Base-by-base conservation (phyloP, 75 land plant species). In the Pinus taeda region DNA sequence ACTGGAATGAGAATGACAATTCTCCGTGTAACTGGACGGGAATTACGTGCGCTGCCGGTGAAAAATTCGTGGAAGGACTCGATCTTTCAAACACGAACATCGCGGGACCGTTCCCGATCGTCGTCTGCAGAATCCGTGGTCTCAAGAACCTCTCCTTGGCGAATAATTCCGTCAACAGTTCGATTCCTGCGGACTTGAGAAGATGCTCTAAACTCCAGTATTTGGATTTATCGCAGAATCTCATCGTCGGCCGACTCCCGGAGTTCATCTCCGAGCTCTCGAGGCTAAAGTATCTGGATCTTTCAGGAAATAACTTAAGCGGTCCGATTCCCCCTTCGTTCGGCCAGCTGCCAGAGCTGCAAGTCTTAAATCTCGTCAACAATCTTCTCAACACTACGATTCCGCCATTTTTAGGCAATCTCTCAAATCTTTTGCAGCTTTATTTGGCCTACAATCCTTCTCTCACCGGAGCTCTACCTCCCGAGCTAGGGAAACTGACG, bases 291-390 rank as follows among this genome's bases (percentile, higher is more conserved):
- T 57, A 84, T 72, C 85, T 95, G 74, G 95, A 91, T 58, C 81
- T 95, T 36, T 66, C 85, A 58, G 84, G 76, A n/a, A 92, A 95
- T 73, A 90, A 91, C 79, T 83, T 95, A 78, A 87, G 33, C 80
- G 88, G 88, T 64, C 13, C 17, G 4, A 75, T 86, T 17, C 88
- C 88, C 12, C 57, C 82, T 17, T 74, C 79, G 12, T 80, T 83
- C 59, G 88, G 71, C 6, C 14, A 18, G 24, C 81, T 86, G 14
- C 79, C 80, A 18, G 18, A 37, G 7, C 74, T 90, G 22, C 70
- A 82, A 69, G 67, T 39, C n/a, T 82, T 90, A 11, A 75, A 61
- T 12, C 86, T 90, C 20, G 4, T 15, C 18, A 42, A 33, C 49
- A 90, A 90, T 53, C 79, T 83, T 13, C 73, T 90, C 26, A 77